Evolutionary conservation across 1,139 yeast species (phyloP).

Genomic region (Meyerozyma carpophila): DNA sequence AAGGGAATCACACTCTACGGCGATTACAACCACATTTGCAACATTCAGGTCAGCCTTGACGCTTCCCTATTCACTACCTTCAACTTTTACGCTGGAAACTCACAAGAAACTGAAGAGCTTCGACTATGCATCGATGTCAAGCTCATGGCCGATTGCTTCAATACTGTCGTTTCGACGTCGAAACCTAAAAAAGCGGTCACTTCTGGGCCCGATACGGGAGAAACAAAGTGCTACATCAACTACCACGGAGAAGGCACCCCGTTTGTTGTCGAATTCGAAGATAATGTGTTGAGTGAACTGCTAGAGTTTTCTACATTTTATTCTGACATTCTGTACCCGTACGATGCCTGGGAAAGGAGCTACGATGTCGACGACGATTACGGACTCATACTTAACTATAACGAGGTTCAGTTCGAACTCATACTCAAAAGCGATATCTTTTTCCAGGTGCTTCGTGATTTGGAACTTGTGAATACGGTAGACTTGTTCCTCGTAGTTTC

Average conservation of each 20-base stretch:
- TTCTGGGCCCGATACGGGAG: not conserved
- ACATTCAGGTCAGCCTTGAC: constrained; percentile 32
- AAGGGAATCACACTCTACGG: constrained; percentile 31
- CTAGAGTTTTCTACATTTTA: constrained; percentile 64
- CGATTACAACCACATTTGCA: constrained; percentile 34
- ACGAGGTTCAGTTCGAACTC: constrained; percentile 53
- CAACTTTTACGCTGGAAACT: constrained; percentile 13
- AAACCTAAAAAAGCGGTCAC: constrained; percentile 6
- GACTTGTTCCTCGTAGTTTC: constrained; percentile 49
- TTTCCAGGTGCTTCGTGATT: constrained; percentile 59
- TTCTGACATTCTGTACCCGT: constrained; percentile 34
- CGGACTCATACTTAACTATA: constrained; percentile 38
- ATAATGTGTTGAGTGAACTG: constrained; percentile 59
- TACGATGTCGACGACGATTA: constrained; percentile 23
- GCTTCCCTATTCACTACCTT: constrained; percentile 30
- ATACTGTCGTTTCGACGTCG: constrained; percentile 19
- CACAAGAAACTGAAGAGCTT: constrained; percentile 14
- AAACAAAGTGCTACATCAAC: not conserved
- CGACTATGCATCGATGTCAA: constrained; percentile 35
- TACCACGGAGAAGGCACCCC: constrained; percentile 57
- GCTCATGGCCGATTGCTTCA: constrained; percentile 30
- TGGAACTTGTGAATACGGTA: constrained; percentile 58
- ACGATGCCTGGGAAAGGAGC: constrained; percentile 15
- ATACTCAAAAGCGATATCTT: constrained; percentile 64
- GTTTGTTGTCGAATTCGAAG: constrained; percentile 67